Percentiles rank a stretch among this genome's conserved stretches.
Evolutionary conservation across 352 stramenopile species (phyloP).

Genomic region (Phytophthora sp.): DNA sequence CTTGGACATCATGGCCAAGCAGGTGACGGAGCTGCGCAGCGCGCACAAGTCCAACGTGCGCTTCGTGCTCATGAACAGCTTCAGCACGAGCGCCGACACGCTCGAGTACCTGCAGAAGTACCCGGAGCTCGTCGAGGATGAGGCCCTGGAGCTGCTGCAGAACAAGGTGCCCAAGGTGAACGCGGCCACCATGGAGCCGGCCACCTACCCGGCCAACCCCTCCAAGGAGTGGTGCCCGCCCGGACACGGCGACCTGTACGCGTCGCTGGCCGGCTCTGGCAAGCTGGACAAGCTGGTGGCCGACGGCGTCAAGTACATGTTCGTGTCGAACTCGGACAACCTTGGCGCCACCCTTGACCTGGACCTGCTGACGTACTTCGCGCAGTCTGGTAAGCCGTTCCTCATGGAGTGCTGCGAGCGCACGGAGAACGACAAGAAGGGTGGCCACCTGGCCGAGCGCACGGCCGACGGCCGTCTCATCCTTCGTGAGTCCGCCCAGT

Average conservation of each 20-base stretch:
- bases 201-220: conserved; percentile 59
- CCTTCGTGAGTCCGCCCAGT: conserved; percentile 92
- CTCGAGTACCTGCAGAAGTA: conserved; percentile 91
- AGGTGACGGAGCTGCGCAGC: conserved; percentile 94
- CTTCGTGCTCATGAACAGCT: conserved; percentile 92
- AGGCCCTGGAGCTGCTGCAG: conserved; percentile 97
- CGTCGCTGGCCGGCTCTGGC: conserved; percentile 81
- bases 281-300: conserved; percentile 88
- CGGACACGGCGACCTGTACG: conserved; percentile 87
- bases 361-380: conserved; percentile 89
- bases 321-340: conserved; percentile 92
- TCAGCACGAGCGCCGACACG: conserved; percentile 87
- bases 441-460: conserved; percentile 94
- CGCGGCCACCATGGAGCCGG: conserved; percentile 82
- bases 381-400: conserved; percentile 89
- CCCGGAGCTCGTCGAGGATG: conserved; percentile 91
- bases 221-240: conserved; percentile 90
- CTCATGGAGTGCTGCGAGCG: conserved; percentile 97
- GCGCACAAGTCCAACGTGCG: conserved; percentile 93
- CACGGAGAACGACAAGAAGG: conserved; percentile 99
- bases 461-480: conserved; percentile 95
- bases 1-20: conserved; percentile 90
- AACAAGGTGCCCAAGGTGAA: conserved; percentile 98
- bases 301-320: conserved; percentile 91
- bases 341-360: conserved; percentile 83